Evolutionary conservation across 2,329 filamentous ascomycete genomes (phyloP), one percentile per base, ranked within the genome.

Genomic region (Exophiala xenobiotica): DNA sequence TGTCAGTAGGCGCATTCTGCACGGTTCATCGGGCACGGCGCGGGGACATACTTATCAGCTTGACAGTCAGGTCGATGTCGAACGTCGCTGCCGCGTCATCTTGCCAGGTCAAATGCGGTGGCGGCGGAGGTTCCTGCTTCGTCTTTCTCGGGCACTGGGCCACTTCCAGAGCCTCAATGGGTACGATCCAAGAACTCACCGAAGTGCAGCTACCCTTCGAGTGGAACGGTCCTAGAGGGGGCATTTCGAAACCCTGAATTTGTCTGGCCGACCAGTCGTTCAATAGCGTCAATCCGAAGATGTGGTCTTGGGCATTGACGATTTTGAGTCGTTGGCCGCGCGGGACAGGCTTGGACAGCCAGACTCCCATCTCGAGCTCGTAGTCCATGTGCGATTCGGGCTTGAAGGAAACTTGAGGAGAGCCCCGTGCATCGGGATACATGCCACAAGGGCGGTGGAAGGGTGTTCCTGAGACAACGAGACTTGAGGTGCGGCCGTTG

Each of bases 231-330:
- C 81, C 82, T 0, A 83, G 66, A 0, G 80, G 80, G 1, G 69
- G 70, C 80, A 85, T 84, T 57, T 85, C 82, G 19, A 79, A 69
- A 0, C 67, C 74, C 63, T 85, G 81, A 14, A 85, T 80, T 60
- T 84, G 81, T 12, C 81, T 71, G n/a, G 80, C 78, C 4, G 53
- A 56, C 53, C 53, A 56, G 43, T 56, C 53, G 16, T 56, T 56
- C n/a, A 56, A 61, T 29, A 85, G 65, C 0, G 81, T 76, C 12
- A 83, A 69, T 0, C 82, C 81, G 62, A 85, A 85, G 9, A 85
- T 79, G 56, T 84, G 78, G 0, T 80, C 72, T 12, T 69, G 66
- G 0, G 72, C 72, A 7, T 74, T 63, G n/a, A 60, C 60, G 18
- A 75, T 72, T 5, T 68, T 54, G 18, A 76, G 62, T 1, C 59